Base-by-base conservation (phyloP, 2,329 filamentous ascomycete genomes). In the Colletotrichum sp. region DNA sequence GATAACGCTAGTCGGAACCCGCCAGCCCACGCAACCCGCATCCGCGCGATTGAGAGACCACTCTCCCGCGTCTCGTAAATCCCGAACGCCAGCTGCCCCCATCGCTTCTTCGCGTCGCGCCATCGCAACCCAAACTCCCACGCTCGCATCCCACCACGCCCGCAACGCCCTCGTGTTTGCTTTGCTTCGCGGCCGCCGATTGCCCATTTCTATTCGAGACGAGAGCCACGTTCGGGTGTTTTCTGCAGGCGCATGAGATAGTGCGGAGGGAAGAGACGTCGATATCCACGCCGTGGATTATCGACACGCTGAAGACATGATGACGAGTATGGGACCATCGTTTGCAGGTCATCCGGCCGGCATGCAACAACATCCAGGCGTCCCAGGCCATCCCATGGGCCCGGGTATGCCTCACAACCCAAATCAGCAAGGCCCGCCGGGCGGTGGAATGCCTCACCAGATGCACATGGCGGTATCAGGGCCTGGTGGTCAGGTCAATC, bases 381-480 rank as follows among this genome's bases (percentile, higher is more conserved):
- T 94, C 79, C 90, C 90, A 52, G 91, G 91, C 39, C 93, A 94
- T 82, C 92, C 92, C 76, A 91, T 92, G 87, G 90, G 87, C 21
- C 90, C 89, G 12, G 90, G 89, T 71, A 92, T 92, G 90, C 89
- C 88, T 81, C 93, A 94, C 67, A 94, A 93, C 80, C 92, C 92
- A 69, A 93, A 91, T 79, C 93, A 94, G 82, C 92, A 92, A 79
- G 93, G 94, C 84, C 89, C 88, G 69, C 93, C 93, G 78, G 92
- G 91, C 32, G 89, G 86, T 77, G 90, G 88, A 52, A 92, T 94
- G 83, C 90, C 90, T 79, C 94, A 94, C 83, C 93, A 94, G 84
- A 89, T 93, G 79, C 93, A 94, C 80, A 94, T 94, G 87, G 92
- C 91, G 77, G 94, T 94, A 32, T 94, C 94, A 74, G 93, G 91